These are phyloP conservation scores for Vachellia collinsii DNA, from an alignment of 306 rosid genomes.

Conservation along the genomic window DNA sequence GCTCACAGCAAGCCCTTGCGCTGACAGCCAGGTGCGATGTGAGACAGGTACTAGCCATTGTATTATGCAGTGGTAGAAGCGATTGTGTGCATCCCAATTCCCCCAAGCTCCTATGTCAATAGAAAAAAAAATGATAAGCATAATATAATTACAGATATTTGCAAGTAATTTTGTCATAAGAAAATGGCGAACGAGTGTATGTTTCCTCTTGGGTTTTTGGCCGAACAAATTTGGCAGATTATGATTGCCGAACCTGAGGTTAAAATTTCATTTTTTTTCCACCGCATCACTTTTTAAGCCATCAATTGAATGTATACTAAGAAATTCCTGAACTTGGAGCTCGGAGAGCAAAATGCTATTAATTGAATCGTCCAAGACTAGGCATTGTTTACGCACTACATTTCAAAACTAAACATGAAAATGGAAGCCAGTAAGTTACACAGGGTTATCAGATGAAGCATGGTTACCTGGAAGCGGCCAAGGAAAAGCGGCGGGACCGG, in stretches of 20 bases:
- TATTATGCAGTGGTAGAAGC: conserved; percentile 46
- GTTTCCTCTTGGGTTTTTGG: not conserved
- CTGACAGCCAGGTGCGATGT: conserved; percentile 60
- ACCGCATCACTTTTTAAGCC: not conserved
- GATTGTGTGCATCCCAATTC: conserved; percentile 67
- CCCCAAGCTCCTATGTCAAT: conserved; percentile 53
- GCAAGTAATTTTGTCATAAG: not conserved
- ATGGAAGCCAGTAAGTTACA: not conserved
- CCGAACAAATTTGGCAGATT: not conserved
- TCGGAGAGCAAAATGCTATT: not conserved
- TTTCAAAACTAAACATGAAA: not conserved
- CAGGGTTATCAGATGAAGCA: not conserved
- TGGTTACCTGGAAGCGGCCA: conserved; percentile 55
- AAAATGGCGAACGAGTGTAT: not conserved
- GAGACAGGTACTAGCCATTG: conserved; percentile 46
- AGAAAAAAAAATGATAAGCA: conserved; percentile 1
- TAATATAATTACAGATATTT: not conserved
- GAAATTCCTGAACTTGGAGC: not conserved
- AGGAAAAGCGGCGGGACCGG: conserved; percentile 50
- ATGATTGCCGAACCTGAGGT: not conserved
- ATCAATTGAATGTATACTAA: conserved; percentile 1
- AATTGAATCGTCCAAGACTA: not conserved
- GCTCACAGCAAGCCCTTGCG: conserved; percentile 58
- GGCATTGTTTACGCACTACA: not conserved
- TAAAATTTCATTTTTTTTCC: not conserved